These are phyloP conservation scores for Balakata baccata DNA, from an alignment of 345 rosid species.

Conservation along the genomic window DNA sequence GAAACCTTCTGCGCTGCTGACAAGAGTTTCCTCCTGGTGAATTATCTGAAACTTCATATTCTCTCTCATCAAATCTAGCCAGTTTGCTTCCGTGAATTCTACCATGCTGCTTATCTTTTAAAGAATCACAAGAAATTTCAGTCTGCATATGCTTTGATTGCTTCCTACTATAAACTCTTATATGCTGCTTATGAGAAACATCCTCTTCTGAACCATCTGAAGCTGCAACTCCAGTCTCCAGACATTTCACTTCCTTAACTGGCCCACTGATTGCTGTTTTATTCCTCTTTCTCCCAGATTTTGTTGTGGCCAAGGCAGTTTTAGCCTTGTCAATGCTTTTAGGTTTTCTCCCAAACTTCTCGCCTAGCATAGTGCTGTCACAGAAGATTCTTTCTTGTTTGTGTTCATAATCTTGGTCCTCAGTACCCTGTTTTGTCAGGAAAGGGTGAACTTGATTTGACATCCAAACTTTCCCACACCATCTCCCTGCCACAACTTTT, in stretches of 20 bases:
- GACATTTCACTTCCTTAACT: conserved; percentile 43
- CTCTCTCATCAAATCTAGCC: conserved; percentile 30
- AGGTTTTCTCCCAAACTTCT: conserved; percentile 44
- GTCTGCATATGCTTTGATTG: conserved; percentile 37
- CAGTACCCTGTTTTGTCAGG: conserved; percentile 48
- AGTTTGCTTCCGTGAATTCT: conserved; percentile 23
- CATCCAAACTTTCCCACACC: conserved; percentile 99
- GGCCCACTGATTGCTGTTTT: conserved; percentile 35
- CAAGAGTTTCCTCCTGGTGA: conserved; percentile 23
- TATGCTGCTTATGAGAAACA: conserved; percentile 40
- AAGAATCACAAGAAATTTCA: conserved; percentile 40
- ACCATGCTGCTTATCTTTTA: conserved; percentile 35
- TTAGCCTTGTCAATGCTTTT: conserved; percentile 33
- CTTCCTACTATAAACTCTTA: conserved; percentile 39
- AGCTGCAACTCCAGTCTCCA: conserved; percentile 41
- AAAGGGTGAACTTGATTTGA: conserved; percentile 92
- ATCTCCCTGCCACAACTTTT: conserved; percentile 85
- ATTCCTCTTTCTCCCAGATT: conserved; percentile 67
- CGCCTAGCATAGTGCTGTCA: conserved; percentile 37
- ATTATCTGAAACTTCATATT: conserved; percentile 34
- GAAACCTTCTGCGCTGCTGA: conserved; percentile 27
- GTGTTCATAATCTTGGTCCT: conserved; percentile 46
- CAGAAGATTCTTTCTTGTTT: conserved; percentile 40
- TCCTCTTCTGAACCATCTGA: conserved; percentile 57
- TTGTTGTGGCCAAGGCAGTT: conserved; percentile 38